phyloP scores from a whole-genome alignment of 345 rosid genomes.

The Citrus trifoliata region DNA sequence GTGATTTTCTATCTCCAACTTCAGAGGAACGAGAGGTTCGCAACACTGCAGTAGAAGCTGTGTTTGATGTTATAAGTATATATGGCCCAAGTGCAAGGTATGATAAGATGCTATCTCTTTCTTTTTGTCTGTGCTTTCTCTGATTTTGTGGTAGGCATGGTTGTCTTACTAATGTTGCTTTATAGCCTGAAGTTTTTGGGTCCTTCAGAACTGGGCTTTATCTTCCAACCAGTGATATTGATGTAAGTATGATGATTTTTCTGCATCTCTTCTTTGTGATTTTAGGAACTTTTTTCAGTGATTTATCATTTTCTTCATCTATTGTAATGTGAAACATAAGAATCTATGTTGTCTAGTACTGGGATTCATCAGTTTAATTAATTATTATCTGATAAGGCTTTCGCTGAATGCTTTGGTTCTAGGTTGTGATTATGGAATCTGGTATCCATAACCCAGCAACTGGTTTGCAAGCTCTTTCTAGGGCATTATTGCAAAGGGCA shows the following conservation, averaged over 20 bases:
- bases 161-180: slow-evolving; percentile 14
- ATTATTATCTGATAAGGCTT: background rate
- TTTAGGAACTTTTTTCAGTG: background rate
- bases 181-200: slow-evolving; percentile 85
- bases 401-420: background rate
- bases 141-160: background rate
- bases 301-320: no score
- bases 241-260: slow-evolving; percentile 51
- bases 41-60: slow-evolving; percentile 52
- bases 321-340: background rate
- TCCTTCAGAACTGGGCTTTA: slow-evolving; percentile 83
- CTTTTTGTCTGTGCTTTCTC: background rate
- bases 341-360: background rate
- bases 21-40: slow-evolving; percentile 66
- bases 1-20: slow-evolving; percentile 83
- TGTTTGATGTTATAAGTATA: slow-evolving; percentile 70
- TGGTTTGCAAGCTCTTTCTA: slow-evolving; percentile 78
- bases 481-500: slow-evolving; percentile 76
- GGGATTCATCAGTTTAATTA: background rate
- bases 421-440: slow-evolving; percentile 85
- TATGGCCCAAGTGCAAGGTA: slow-evolving; percentile 91
- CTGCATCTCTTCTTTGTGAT: background rate
- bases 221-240: slow-evolving; percentile 95
- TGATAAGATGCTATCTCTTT: background rate
- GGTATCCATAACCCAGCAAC: slow-evolving; percentile 65